Base-by-base conservation (phyloP, 352 stramenopile species). In the Bremia lactucae region DNA sequence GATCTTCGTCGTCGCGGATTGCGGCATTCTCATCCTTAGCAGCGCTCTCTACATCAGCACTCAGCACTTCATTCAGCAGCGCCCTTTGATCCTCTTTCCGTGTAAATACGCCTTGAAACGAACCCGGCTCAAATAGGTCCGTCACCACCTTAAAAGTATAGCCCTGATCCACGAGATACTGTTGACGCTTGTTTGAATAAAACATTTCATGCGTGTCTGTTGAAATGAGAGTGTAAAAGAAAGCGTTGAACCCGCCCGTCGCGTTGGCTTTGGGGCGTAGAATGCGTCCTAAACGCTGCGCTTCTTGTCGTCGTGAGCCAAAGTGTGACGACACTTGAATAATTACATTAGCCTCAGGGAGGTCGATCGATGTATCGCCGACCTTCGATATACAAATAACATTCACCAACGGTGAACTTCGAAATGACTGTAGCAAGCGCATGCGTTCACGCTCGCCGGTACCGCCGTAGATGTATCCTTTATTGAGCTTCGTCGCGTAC, bases 101-200 rank as follows among this genome's bases (percentile, higher is more conserved):
- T 20, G 78, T 86, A 49, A 85, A 88, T 20, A 88, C 78, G 11
- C 78, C 78, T 47, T 87, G 35, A 52, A 91, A 91, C 24, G 68
- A 76, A 0, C 79, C 58, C 21, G 63, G 73, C 50, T 91, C 75
- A 37, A 86, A 95, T 5, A 98, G 71, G 38, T 97, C 95, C 19
- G 89, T 97, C 25, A 98, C 92, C 46, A 99, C 96, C 73, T 99
- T 99, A 71, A 98, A 99, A 15, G 95, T 99, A 66, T 99, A 99
- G 37, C 97, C 97, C 62, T 99, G 97, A 67, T 99, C 96, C 46
- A 99, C 96, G 14, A 99, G 79, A 65, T 99, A 99, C 64, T 99
- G 94, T 63, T 99, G 96, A 2, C 97, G 78, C 62, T 99, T 99
- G 42, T 97, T 95, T 26, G 85, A 97, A 72, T 98, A 99, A 55